These are phyloP conservation scores for Tagetes erecta DNA, from an alignment of 129 eudicot genomes.

Conservation along the genomic window DNA sequence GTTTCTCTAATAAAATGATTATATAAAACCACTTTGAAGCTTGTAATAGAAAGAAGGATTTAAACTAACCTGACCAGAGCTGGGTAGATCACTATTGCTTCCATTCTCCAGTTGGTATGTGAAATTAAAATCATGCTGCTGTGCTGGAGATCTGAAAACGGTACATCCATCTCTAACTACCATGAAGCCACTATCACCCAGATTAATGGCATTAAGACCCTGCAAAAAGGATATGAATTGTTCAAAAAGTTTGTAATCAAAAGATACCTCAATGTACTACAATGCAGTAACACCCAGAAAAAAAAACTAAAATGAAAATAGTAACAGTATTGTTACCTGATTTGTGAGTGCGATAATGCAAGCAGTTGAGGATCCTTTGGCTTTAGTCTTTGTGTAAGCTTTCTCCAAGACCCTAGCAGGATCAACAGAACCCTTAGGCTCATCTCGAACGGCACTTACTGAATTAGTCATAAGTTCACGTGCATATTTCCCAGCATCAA, in stretches of 20 bases:
- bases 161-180: constrained; percentile 90
- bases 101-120: constrained; percentile 89
- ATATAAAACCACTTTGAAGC: neutral
- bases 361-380: constrained; percentile 92
- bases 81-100: constrained; percentile 75
- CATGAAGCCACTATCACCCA: constrained; percentile 96
- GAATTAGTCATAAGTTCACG: constrained; percentile 91
- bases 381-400: constrained; percentile 77
- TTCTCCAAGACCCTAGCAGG: constrained; percentile 90
- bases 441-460: constrained; percentile 78
- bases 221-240: constrained; percentile 27
- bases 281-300: neutral
- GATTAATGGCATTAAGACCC: constrained; percentile 88
- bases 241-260: neutral
- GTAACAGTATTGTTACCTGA: constrained; percentile 46
- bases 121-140: constrained; percentile 91
- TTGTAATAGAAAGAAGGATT: neutral
- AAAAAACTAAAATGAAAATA: neutral
- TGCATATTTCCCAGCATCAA: constrained; percentile 83
- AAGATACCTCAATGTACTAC: neutral
- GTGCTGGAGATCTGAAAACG: constrained; percentile 82
- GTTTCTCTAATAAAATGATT: neutral
- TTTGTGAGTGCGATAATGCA: constrained; percentile 87
- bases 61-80: constrained; percentile 78
- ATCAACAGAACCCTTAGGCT: constrained; percentile 83